These are phyloP conservation scores for Stenocarpella maydis DNA, from an alignment of 2,329 filamentous ascomycete genomes.

Conservation along the genomic window DNA sequence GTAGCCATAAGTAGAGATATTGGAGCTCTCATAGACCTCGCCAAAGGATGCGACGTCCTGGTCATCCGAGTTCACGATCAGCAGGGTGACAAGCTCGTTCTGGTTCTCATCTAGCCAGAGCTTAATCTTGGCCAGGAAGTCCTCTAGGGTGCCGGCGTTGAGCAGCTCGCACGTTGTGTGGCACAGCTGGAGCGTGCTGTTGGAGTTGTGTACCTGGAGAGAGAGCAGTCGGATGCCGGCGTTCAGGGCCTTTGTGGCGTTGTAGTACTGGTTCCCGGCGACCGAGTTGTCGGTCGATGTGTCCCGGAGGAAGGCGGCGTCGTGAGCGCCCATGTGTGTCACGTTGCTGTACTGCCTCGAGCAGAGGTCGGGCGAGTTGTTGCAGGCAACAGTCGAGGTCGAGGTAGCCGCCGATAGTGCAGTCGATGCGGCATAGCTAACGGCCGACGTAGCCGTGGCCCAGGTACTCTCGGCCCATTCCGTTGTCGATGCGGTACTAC, in stretches of 20 bases:
- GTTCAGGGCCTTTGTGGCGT: slow-evolving; percentile 74
- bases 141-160: slow-evolving; percentile 71
- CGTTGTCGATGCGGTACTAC: slow-evolving; percentile 16
- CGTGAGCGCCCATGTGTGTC: slow-evolving; percentile 80
- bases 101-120: slow-evolving; percentile 74
- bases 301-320: slow-evolving; percentile 76
- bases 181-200: slow-evolving; percentile 71
- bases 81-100: slow-evolving; percentile 78
- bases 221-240: slow-evolving; percentile 77
- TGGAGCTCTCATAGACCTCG: slow-evolving; percentile 61
- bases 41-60: slow-evolving; percentile 64
- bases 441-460: slow-evolving; percentile 17
- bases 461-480: background rate
- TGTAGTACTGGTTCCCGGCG: slow-evolving; percentile 77
- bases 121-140: slow-evolving; percentile 71
- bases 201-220: slow-evolving; percentile 72
- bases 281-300: slow-evolving; percentile 66
- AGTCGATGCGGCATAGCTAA: slow-evolving; percentile 22
- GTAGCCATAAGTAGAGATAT: slow-evolving; percentile 69
- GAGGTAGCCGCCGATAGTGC: slow-evolving; percentile 34
- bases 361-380: slow-evolving; percentile 82
- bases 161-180: slow-evolving; percentile 73
- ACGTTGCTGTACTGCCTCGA: slow-evolving; percentile 75
- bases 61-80: slow-evolving; percentile 75
- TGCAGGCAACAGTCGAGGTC: slow-evolving; percentile 66